These are phyloP conservation scores for Mimosa pudica DNA, from an alignment of 306 rosid genomes.

Conservation along the genomic window DNA sequence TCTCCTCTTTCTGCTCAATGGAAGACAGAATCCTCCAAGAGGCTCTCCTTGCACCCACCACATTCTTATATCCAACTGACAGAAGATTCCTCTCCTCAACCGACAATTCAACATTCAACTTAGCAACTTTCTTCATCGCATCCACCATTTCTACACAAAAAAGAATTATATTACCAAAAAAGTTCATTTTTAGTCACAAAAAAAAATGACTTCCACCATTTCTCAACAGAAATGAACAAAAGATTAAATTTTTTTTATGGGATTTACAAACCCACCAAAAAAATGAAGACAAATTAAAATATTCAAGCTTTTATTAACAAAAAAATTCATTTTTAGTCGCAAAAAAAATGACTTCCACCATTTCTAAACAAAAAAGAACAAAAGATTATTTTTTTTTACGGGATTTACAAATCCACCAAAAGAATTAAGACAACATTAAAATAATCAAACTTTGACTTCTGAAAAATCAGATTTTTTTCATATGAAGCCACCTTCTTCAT, in stretches of 20 bases:
- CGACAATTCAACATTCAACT: constrained; percentile 44
- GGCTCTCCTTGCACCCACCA: constrained; percentile 47
- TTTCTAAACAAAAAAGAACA: neutral
- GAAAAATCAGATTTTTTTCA: neutral
- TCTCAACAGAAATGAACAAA: neutral
- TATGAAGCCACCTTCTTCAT: constrained; percentile 44
- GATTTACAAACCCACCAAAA: neutral
- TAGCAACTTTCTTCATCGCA: constrained; percentile 50
- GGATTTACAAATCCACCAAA: neutral
- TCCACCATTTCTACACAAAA: constrained; percentile 46
- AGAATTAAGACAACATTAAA: neutral
- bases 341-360: too few relatives aligned
- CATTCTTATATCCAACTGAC: constrained; percentile 48
- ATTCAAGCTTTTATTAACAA: too few relatives aligned
- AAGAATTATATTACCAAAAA: too few relatives aligned
- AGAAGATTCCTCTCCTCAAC: constrained; percentile 49
- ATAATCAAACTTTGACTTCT: too few relatives aligned
- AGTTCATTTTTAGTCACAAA: too few relatives aligned
- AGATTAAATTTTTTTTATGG: too few relatives aligned
- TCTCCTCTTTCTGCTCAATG: constrained; percentile 51
- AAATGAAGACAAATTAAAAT: neutral
- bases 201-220: too few relatives aligned
- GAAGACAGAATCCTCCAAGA: constrained; percentile 52
- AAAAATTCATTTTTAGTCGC: too few relatives aligned
- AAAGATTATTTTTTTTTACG: too few relatives aligned